phyloP scores from a whole-genome alignment of 2,329 filamentous ascomycete genomes.

The Metarhizium sp. region DNA sequence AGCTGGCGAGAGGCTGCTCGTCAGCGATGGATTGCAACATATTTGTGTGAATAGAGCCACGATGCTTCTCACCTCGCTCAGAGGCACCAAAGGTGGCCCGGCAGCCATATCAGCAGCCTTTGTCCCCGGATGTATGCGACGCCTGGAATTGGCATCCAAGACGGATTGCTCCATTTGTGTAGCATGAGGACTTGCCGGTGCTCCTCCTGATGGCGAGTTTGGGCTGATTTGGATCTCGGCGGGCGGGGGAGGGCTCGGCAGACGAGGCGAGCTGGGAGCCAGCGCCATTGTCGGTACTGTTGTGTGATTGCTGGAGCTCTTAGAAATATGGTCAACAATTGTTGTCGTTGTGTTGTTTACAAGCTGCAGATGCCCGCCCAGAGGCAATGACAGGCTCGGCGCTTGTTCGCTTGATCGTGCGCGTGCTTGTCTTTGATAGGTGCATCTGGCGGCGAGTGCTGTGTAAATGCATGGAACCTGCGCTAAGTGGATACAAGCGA shows the following conservation, averaged over 20 bases:
- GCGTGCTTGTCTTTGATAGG: slow-evolving; percentile 10
- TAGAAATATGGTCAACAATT: neutral
- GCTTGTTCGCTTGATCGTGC: neutral
- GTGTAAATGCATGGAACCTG: neutral
- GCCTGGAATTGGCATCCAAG: slow-evolving; percentile 64
- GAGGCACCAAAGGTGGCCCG: slow-evolving; percentile 77
- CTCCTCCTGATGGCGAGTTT: slow-evolving; percentile 59
- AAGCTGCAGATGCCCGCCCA: neutral
- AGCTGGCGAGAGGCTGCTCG: slow-evolving; percentile 38
- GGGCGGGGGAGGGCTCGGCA: slow-evolving; percentile 89
- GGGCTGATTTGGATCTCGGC: slow-evolving; percentile 88
- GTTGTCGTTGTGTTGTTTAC: neutral
- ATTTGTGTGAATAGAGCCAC: neutral
- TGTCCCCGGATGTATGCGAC: slow-evolving; percentile 86
- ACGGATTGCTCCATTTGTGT: slow-evolving; percentile 54
- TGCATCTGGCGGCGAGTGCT: slow-evolving; percentile 8
- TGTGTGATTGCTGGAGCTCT: neutral
- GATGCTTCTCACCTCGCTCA: slow-evolving; percentile 61
- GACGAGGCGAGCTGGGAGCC: slow-evolving; percentile 73
- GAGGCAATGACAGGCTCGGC: neutral
- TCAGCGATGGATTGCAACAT: slow-evolving; percentile 4
- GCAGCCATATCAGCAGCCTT: slow-evolving; percentile 88
- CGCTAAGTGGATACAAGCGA: slow-evolving; percentile 5
- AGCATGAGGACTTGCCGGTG: slow-evolving; percentile 42
- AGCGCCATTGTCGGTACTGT: slow-evolving; percentile 39